Conservation (phyloP, 2,329 filamentous ascomycete genomes). For the Fragosphaeria purpurea region DNA sequence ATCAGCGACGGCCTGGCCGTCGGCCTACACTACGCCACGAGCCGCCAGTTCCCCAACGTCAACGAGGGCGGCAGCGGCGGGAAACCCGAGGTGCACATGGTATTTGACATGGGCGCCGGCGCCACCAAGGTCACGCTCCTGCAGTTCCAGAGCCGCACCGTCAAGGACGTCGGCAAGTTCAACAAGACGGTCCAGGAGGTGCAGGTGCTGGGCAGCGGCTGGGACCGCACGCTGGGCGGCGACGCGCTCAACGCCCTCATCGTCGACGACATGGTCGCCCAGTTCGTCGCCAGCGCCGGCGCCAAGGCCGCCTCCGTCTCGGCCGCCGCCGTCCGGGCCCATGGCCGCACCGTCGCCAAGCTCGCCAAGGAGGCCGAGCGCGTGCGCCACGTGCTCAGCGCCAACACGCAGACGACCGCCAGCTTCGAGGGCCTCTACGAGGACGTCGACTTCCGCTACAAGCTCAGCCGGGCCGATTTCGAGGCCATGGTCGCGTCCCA, state of each 20-base stretch:
- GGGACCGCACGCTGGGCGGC: conserved; percentile 83
- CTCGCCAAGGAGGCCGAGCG: conserved; percentile 89
- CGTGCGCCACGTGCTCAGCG: conserved; percentile 79
- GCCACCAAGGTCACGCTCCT: conserved; percentile 85
- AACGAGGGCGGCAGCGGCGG: conserved; percentile 71
- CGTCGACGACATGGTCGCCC: conserved; percentile 74
- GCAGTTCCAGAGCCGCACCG: conserved; percentile 75
- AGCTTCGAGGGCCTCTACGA: conserved; percentile 86
- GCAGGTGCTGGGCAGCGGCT: conserved; percentile 75
- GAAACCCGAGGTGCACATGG: conserved; percentile 82
- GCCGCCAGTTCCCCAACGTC: conserved; percentile 75
- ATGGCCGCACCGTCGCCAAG: conserved; percentile 80
- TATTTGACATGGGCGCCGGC: conserved; percentile 97
- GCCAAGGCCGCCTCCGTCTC: conserved; percentile 56
- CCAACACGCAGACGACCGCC: conserved; percentile 71
- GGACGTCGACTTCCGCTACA: conserved; percentile 88
- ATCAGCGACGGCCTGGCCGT: conserved; percentile 88
- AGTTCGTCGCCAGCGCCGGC: conserved; percentile 62
- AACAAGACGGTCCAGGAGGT: conserved; percentile 98
- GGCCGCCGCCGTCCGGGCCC: conserved; percentile 52
- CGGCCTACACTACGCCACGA: conserved; percentile 89
- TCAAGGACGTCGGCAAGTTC: conserved; percentile 86
- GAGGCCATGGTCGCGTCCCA: conserved; percentile 66
- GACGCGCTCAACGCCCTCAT: conserved; percentile 83
- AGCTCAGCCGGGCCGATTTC: conserved; percentile 69